Evolutionary conservation across 176 grass and related monocot species (phyloP), one percentile per base, ranked within the genome.

Genomic region (Aechmea fasciata): DNA sequence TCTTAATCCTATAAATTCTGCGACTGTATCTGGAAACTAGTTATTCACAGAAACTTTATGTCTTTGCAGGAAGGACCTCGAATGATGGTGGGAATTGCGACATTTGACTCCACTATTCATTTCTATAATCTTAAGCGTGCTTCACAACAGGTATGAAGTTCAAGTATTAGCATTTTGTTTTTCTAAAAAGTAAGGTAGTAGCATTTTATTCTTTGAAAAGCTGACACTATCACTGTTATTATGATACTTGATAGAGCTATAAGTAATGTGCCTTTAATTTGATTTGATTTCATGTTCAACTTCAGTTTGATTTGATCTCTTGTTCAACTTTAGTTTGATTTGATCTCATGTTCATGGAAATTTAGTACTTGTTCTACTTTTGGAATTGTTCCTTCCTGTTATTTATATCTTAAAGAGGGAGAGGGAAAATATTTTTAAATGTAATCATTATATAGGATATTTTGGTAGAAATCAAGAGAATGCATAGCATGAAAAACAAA

Each of bases 61-160:
- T 50, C 67, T 82, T 80, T 88, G 49, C 87, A 96, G 92, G 92
- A 96, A 80, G 92, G 88, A 81, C 88, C 88, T 69, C 77, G 75
- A 52, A 96, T 88, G 64, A 86, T 88, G 83, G 92, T 91, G 77
- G 92, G 92, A 48, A 82, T 96, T 82, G 92, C 92, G 15, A 91
- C 92, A 51, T 96, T 91, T 82, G 92, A 96, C 79, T 91, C 85
- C 72, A 80, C 78, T 55, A 88, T 96, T 84, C 92, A 96, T 76
- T 96, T 96, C 77, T 96, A 91, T 79, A 91, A 87, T 84, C 92
- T 96, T 64, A 91, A 88, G 77, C 82, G 78, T 75, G 73, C 80
- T 82, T 87, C 87, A 64, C 92, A 87, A 68, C 93, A 96, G 93
- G 93, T 96, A 80, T 41, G 48, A 26, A 23, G 41, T 51, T 11